Percentiles rank a stretch among this genome's conserved stretches.
Conservation (phyloP, 2,329 filamentous ascomycete genomes). For the Diaporthe batatas region DNA sequence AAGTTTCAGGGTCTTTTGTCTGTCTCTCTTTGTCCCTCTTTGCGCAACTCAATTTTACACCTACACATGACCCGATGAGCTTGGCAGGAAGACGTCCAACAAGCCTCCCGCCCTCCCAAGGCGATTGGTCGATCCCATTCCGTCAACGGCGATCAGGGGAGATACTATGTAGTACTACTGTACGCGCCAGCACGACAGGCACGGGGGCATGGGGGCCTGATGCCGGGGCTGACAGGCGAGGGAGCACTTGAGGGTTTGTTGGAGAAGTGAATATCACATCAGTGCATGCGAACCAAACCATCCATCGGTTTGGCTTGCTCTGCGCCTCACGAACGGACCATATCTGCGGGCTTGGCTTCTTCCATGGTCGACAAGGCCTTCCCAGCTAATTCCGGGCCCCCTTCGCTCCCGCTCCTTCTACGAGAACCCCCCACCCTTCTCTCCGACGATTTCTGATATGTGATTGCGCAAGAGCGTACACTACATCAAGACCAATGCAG, state of each 20-base stretch:
- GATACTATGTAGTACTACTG: too few relatives aligned
- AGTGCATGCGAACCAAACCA: conserved; percentile 15
- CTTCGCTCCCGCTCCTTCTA: neutral
- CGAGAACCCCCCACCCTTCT: neutral
- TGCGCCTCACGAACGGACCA: conserved; percentile 14
- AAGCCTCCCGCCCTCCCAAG: neutral
- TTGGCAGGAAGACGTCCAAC: too few relatives aligned
- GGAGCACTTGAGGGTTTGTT: too few relatives aligned
- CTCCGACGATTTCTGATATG: neutral
- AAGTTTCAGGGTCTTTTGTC: too few relatives aligned
- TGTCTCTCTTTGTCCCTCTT: too few relatives aligned
- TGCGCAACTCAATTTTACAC: too few relatives aligned
- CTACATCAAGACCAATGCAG: neutral
- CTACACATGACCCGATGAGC: too few relatives aligned
- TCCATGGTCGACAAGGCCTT: conserved; percentile 11
- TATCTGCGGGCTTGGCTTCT: neutral
- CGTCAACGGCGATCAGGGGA: conserved; percentile 25
- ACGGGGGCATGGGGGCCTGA: neutral
- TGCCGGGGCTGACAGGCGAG: too few relatives aligned
- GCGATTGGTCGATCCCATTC: conserved; percentile 25
- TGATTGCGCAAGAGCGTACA: neutral
- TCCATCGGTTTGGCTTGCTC: too few relatives aligned
- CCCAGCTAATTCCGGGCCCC: neutral
- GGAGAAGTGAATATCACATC: conserved; percentile 14
- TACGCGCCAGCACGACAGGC: neutral